Base-by-base conservation (phyloP, 1,284 basidiomycete species). In the Termitomyces sp. region DNA sequence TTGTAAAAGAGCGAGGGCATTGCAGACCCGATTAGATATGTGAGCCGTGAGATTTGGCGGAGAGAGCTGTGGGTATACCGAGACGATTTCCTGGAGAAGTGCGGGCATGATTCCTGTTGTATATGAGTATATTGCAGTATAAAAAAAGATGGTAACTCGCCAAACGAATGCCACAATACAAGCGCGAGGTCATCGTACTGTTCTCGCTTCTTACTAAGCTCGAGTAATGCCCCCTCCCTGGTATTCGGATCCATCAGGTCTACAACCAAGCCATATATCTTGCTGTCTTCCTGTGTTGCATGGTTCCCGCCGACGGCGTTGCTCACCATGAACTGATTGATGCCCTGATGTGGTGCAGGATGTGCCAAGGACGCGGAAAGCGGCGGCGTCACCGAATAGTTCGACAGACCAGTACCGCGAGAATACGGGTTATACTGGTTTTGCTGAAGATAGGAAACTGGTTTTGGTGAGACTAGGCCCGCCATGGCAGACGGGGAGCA, bases 21-120 rank as follows among this genome's bases (percentile, higher is more conserved):
- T 99, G 79, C 97, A 99, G 44, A 99, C 97, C 51, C 97, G 87
- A 71, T 99, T 99, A n/a, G 94, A 97, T 49, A 95, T 94, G 72
- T 98, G 95, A 0, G 97, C 97, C 2, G 95, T 98, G 52, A 99
- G 83, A 60, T 95, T 93, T 2, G 97, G 96, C 0, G 97, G 97
- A 13, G 92, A 93, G 46, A 99, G 82, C 50, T 97, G 81, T 1
- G 96, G 96, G 72, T 99, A 99, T 51, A 99, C 97, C 17, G 95
- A 94, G 53, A 99, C 94, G 65, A 99, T 99, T 73, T 99, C 97
- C 68, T 98, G 94, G 33, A 99, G 77, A 44, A 99, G 82, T 2
- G 93, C 92, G n/a, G 95, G 94, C 95, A 99, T 99, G 67, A 99
- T 92, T 54, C 95, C 94, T 97, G 42, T 19, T 33, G 17, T 3